Conservation (phyloP, 768 basidiomycete species). For the Tylopilus sp. region DNA sequence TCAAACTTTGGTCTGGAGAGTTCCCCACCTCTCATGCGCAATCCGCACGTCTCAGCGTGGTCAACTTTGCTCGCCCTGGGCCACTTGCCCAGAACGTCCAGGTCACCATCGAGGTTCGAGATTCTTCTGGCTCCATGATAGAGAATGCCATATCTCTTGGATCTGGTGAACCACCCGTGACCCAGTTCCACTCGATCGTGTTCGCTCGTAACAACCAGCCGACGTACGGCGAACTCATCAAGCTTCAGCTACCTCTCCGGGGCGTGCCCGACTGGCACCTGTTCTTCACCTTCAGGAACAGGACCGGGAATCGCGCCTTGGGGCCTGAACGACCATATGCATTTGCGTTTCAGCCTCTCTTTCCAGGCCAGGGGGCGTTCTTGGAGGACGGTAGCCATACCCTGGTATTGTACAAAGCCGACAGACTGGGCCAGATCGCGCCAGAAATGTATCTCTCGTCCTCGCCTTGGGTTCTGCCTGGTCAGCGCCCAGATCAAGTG, state of each 20-base stretch:
- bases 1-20: constrained; percentile 94
- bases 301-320: constrained; percentile 47
- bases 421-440: constrained; percentile 58
- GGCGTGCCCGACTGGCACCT: constrained; percentile 80
- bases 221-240: constrained; percentile 91
- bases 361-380: constrained; percentile 71
- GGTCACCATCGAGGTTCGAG: constrained; percentile 85
- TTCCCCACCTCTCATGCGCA: constrained; percentile 58
- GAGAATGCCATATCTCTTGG: constrained; percentile 78
- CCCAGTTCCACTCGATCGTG: constrained; percentile 87
- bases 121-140: constrained; percentile 62
- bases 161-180: constrained; percentile 76
- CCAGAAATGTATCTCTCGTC: constrained; percentile 71
- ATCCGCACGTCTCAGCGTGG: constrained; percentile 55
- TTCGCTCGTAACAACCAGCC: constrained; percentile 86
- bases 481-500: constrained; percentile 60
- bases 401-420: constrained; percentile 80
- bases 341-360: constrained; percentile 88
- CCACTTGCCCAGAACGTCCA: constrained; percentile 62
- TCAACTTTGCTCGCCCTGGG: constrained; percentile 57
- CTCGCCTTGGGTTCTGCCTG: constrained; percentile 55
- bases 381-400: constrained; percentile 88
- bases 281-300: constrained; percentile 91
- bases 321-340: constrained; percentile 78
- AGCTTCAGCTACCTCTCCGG: constrained; percentile 69